These are phyloP conservation scores for Coemansia reversa DNA, from an alignment of 192 early-diverging fungal species.

Conservation along the genomic window DNA sequence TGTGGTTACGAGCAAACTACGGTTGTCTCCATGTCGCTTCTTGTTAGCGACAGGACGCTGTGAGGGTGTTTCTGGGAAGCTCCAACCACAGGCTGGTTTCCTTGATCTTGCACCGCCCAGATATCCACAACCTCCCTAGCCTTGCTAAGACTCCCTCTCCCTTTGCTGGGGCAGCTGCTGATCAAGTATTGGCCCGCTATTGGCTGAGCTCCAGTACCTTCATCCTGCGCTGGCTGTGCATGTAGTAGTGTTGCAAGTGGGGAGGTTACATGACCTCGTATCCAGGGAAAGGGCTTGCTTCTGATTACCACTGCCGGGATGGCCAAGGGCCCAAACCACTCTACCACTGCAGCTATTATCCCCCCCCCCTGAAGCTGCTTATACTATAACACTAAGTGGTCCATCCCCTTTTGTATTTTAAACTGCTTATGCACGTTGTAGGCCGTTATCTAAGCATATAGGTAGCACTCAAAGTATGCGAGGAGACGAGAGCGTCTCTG, in stretches of 20 bases:
- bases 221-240: not conserved
- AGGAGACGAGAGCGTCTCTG: conserved; percentile 28
- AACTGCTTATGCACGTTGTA: not conserved
- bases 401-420: not conserved
- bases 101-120: not conserved
- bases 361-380: not conserved
- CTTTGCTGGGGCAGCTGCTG: not conserved
- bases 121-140: not conserved
- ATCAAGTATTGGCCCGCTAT: not conserved
- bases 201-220: not conserved
- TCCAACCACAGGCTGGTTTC: not conserved
- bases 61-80: not conserved
- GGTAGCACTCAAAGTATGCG: conserved; percentile 19
- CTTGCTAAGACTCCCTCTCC: not conserved
- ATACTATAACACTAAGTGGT: not conserved
- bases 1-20: not conserved
- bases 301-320: not conserved
- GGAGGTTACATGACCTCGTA: not conserved
- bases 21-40: not conserved
- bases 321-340: not conserved
- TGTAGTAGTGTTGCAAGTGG: not conserved
- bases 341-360: not conserved
- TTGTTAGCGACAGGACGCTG: not conserved
- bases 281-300: not conserved
- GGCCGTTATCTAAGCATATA: not conserved